Evolutionary conservation across 371 early-diverging fungal genomes (phyloP).

Genomic region (Rhizopus arrhizus): DNA sequence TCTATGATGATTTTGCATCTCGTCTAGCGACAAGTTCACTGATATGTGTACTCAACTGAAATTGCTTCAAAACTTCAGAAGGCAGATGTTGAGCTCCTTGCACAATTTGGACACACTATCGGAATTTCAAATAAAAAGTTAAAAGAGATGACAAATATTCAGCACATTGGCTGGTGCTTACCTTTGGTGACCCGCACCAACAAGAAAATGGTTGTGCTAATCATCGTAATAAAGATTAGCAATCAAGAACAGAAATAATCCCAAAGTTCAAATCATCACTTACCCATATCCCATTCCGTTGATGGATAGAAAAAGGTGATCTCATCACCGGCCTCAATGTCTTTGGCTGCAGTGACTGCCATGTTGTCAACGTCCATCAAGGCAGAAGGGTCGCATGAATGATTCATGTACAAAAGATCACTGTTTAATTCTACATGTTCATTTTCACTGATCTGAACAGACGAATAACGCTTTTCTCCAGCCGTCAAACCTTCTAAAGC

Average conservation of each 20-base stretch:
- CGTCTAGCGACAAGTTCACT: constrained; percentile 48
- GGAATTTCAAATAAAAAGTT: constrained; percentile 4
- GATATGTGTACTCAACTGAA: constrained; percentile 62
- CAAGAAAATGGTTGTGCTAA: constrained; percentile 77
- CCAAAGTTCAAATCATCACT: not conserved
- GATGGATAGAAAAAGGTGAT: constrained; percentile 83
- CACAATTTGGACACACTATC: constrained; percentile 65
- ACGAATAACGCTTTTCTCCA: constrained; percentile 63
- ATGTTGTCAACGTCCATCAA: constrained; percentile 56
- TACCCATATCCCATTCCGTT: constrained; percentile 86
- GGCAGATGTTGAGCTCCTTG: constrained; percentile 63
- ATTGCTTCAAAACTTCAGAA: constrained; percentile 44
- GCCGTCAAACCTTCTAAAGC: constrained; percentile 56
- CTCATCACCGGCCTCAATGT: constrained; percentile 66
- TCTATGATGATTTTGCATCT: constrained; percentile 13
- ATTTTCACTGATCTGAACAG: constrained; percentile 64
- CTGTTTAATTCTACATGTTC: constrained; percentile 75
- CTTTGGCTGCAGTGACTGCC: constrained; percentile 58
- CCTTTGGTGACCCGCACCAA: constrained; percentile 71
- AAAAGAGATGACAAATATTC: not conserved
- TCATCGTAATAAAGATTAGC: not conserved
- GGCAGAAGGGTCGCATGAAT: constrained; percentile 64
- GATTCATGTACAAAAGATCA: constrained; percentile 58
- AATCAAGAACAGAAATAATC: too few species aligned
- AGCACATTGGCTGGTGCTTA: constrained; percentile 11